Evolutionary conservation across 2,329 filamentous ascomycete genomes (phyloP).

Genomic region (Epichloe sp.): DNA sequence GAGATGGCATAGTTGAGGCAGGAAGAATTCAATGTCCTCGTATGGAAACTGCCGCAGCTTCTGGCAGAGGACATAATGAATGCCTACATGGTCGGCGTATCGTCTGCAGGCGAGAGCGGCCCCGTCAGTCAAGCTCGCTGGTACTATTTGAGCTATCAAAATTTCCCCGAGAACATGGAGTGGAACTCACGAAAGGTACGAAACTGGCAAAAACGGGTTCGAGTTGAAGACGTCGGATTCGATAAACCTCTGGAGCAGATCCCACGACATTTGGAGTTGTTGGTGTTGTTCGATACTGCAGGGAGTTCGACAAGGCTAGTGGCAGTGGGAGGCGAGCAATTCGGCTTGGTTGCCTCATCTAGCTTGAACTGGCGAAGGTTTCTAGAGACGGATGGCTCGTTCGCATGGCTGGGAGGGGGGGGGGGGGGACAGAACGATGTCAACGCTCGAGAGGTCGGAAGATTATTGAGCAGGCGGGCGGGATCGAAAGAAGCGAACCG

Average conservation of each 20-base stretch:
- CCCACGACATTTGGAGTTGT: slow-evolving; percentile 54
- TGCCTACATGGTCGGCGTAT: slow-evolving; percentile 80
- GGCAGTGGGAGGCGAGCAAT: slow-evolving; percentile 4
- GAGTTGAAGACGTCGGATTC: slow-evolving; percentile 91
- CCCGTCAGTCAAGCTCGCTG: background rate
- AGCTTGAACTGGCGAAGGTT: slow-evolving; percentile 8
- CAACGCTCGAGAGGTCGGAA: background rate
- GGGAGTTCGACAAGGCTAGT: slow-evolving; percentile 2
- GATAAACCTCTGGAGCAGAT: slow-evolving; percentile 80
- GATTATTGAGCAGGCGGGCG: background rate
- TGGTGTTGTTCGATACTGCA: background rate
- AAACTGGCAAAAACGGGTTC: slow-evolving; percentile 77
- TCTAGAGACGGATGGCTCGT: slow-evolving; percentile 8
- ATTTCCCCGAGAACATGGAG: background rate
- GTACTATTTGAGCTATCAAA: background rate
- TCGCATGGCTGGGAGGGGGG: slow-evolving; percentile 10
- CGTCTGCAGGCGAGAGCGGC: slow-evolving; percentile 37
- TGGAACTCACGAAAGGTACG: slow-evolving; percentile 66
- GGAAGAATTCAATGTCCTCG: slow-evolving; percentile 86
- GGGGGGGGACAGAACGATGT: background rate
- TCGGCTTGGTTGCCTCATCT: slow-evolving; percentile 11
- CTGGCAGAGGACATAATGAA: slow-evolving; percentile 78
- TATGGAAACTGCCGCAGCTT: slow-evolving; percentile 83
- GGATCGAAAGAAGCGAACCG: background rate
- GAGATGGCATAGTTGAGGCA: slow-evolving; percentile 76